These are phyloP conservation scores for Vitis labrusca DNA, from an alignment of 164 flowering plant species.

Conservation along the genomic window DNA sequence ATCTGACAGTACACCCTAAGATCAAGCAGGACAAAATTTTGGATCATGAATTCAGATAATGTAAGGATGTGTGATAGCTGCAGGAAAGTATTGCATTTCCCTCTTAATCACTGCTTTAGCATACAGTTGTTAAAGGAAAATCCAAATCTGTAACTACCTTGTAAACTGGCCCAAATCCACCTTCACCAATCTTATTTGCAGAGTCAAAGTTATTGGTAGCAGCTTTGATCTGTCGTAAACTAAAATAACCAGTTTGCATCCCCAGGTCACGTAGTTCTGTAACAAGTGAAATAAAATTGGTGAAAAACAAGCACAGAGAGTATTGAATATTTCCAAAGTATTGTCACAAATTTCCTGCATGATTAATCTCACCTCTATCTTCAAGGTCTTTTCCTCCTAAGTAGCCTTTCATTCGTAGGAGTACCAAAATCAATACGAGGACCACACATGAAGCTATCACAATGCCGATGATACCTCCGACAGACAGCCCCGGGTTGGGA, in stretches of 20 bases:
- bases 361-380: slow-evolving; percentile 46
- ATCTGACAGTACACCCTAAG: slow-evolving; percentile 55
- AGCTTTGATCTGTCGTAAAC: slow-evolving; percentile 65
- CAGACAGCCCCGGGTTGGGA: slow-evolving; percentile 46
- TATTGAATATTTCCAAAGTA: no score
- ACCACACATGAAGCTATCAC: slow-evolving; percentile 42
- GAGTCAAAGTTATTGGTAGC: slow-evolving; percentile 77
- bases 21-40: slow-evolving; percentile 3
- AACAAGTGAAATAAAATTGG: background rate
- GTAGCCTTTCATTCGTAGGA: slow-evolving; percentile 48
- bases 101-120: no score
- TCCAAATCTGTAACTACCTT: slow-evolving; percentile 42
- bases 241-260: slow-evolving; percentile 63
- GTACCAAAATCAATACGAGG: slow-evolving; percentile 30
- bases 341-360: no score
- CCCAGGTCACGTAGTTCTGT: slow-evolving; percentile 63
- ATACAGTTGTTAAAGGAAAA: background rate
- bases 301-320: no score
- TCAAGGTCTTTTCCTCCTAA: slow-evolving; percentile 45
- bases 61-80: no score
- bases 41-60: background rate
- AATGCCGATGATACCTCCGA: slow-evolving; percentile 68
- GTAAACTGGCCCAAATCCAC: slow-evolving; percentile 85
- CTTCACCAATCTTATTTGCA: slow-evolving; percentile 82
- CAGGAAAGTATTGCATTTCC: no score